phyloP scores from a whole-genome alignment of 2,329 filamentous ascomycete genomes.

The Monosporascus sp. region DNA sequence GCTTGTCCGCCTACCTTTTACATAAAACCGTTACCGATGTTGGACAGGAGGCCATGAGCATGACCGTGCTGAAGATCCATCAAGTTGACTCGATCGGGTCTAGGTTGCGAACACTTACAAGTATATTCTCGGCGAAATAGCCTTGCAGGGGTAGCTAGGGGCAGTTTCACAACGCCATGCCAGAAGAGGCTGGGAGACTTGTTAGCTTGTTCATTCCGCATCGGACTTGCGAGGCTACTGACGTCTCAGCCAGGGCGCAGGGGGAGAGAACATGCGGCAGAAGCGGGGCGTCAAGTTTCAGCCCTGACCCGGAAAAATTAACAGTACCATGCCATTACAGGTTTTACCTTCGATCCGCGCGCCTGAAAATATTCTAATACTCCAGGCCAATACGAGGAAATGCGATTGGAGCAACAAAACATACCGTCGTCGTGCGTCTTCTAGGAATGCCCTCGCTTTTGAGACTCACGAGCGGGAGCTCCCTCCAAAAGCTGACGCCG shows the following conservation, averaged over 20 bases:
- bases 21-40: neutral
- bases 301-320: neutral
- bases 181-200: neutral
- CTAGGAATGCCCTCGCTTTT: too few species aligned
- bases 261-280: neutral
- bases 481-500: too few species aligned
- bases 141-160: neutral
- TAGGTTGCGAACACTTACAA: neutral
- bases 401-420: too few species aligned
- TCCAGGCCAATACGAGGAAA: too few species aligned
- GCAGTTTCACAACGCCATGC: neutral
- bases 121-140: too few species aligned
- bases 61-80: neutral
- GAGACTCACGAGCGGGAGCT: too few species aligned
- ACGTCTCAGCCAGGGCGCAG: neutral
- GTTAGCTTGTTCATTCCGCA: neutral
- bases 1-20: neutral
- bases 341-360: too few species aligned
- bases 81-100: neutral
- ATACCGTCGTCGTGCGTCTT: too few species aligned
- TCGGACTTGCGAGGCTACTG: neutral
- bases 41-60: neutral
- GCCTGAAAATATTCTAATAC: too few species aligned
- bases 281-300: neutral
- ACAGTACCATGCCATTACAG: neutral